These are phyloP conservation scores for Alloteropsis semialata DNA, from an alignment of 176 grass and related monocot genomes.

Conservation along the genomic window DNA sequence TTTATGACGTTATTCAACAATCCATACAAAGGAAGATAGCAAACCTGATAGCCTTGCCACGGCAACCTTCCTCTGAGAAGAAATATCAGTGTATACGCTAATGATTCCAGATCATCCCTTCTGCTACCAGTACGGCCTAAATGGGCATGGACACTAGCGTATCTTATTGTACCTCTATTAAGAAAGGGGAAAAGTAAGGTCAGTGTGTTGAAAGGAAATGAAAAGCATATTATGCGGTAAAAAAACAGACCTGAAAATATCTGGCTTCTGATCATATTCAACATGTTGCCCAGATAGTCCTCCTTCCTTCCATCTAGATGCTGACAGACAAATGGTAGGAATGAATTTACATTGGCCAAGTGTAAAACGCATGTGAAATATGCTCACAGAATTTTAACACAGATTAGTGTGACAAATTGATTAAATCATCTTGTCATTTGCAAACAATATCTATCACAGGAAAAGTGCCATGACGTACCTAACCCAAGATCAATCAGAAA, in stretches of 20 bases:
- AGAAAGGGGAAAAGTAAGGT: conserved; percentile 24
- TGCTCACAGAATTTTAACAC: background rate
- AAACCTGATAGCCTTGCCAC: conserved; percentile 98
- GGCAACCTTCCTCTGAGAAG: conserved; percentile 94
- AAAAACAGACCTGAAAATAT: conserved; percentile 84
- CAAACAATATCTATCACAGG: conserved; percentile 10
- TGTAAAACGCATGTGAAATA: background rate
- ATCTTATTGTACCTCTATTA: conserved; percentile 92
- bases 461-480: conserved; percentile 44
- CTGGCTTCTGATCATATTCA: conserved; percentile 95
- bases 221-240: conserved; percentile 3
- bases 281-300: conserved; percentile 81
- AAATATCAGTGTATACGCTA: conserved; percentile 95
- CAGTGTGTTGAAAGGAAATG: conserved; percentile 12
- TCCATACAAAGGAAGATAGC: conserved; percentile 17
- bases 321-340: conserved; percentile 44
- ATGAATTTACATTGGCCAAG: too few relatives aligned
- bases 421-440: background rate
- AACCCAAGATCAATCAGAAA: conserved; percentile 99
- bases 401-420: conserved; percentile 6
- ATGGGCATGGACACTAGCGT: conserved; percentile 98
- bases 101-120: conserved; percentile 96
- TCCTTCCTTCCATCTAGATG: conserved; percentile 95
- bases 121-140: conserved; percentile 93
- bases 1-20: background rate